Evolutionary conservation across 2,329 filamentous ascomycete genomes (phyloP), one percentile per base, ranked within the genome.

Genomic region (Colletotrichum salicis): DNA sequence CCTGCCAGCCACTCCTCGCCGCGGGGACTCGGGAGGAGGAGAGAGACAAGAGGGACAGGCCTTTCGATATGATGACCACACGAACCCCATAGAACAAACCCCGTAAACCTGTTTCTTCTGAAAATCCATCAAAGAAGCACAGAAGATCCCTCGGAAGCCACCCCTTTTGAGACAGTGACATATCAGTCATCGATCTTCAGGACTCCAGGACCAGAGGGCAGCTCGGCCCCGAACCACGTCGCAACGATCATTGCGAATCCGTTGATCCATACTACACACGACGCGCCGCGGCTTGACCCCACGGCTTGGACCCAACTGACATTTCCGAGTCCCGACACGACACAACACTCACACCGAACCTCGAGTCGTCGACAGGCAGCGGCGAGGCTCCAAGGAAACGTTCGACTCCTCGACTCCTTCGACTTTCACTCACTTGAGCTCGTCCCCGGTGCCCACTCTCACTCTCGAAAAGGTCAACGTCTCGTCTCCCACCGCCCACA

Each of bases 261-360:
- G 55, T 29, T 22, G 27, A 37, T 15, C 29, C 31, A 33, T 33
- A 52, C 41, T 33, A 51, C 41, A 24, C 29, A 24, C 59, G 19
- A 29, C 6, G 27, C 29, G 4, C 52, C 24, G 12, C 27, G 15
- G 24, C 29, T 35, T 19, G 15, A 35, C 56, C n/a, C 35, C 31
- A 22, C 41, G 41, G 41, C 56, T 24, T 27, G 19, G 31, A 59
- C 45, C 41, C 15, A 41, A 19, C 61, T 61, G 62, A 70, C 62
- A 66, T 12, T 57, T 41, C 58, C 58, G 64, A 67, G 48, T 60
- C 65, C 69, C 62, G 67, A 69, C 31, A 12, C 37, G 31, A 41
- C 31, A 67, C 56, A 6, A 24, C 27, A 29, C 27, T 29, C 27
- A 29, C 27, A 64, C 29, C 15, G 59, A 13, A 8, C 37, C 37